A percentile compares a stretch with the other conserved stretches of the same genome.
phyloP scores from a whole-genome alignment of 495 filamentous ascomycete genomes.

The Hypoxylon crocopeplum region DNA sequence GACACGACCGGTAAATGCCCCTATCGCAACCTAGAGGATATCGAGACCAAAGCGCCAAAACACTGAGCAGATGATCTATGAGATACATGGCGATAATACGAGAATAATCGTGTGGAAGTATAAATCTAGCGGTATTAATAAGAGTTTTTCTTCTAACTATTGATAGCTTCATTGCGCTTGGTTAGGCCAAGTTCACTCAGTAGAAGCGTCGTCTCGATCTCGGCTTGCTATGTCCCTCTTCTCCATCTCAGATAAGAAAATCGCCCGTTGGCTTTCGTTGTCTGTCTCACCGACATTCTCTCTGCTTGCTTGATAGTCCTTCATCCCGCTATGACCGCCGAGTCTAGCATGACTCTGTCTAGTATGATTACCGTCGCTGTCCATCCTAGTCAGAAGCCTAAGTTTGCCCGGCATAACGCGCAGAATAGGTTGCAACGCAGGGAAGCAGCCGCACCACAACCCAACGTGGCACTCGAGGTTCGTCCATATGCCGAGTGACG shows the following conservation, averaged over 20 bases:
- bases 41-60: too few species aligned
- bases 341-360: background rate
- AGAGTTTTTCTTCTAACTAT: too few species aligned
- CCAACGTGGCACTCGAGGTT: slow-evolving; percentile 45
- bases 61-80: too few species aligned
- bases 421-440: slow-evolving; percentile 40
- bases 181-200: too few species aligned
- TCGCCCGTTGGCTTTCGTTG: slow-evolving; percentile 30
- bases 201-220: too few species aligned
- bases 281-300: slow-evolving; percentile 1
- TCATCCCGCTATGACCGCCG: background rate
- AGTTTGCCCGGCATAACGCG: slow-evolving; percentile 34
- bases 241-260: slow-evolving; percentile 17
- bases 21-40: too few species aligned
- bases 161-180: too few species aligned
- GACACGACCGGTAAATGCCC: too few species aligned
- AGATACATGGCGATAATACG: too few species aligned
- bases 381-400: slow-evolving; percentile 16
- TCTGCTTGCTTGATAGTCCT: slow-evolving; percentile 1
- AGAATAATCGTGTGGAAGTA: too few species aligned
- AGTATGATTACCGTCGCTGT: slow-evolving; percentile 1
- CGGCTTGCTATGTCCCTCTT: background rate
- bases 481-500: slow-evolving; percentile 41
- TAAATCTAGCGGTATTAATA: too few species aligned
- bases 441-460: slow-evolving; percentile 45